Percentiles rank a stretch among this genome's conserved stretches.
Evolutionary conservation across 805 yeast genomes (phyloP).

Genomic region (Pichia heedii): DNA sequence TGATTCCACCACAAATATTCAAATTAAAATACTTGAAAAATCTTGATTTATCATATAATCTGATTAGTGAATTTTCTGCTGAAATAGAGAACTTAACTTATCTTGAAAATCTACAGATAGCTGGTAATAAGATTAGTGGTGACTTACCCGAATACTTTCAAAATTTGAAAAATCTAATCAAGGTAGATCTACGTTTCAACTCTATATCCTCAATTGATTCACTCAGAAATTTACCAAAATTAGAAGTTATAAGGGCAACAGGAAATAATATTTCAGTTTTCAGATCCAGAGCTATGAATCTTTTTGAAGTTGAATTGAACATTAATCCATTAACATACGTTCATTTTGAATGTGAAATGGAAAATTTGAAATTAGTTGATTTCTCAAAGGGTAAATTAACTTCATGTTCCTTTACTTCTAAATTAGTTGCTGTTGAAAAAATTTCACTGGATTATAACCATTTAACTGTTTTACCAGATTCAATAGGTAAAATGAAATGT

Average conservation of each 20-base stretch:
- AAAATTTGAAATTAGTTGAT: constrained; percentile 60
- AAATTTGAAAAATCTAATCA: constrained; percentile 46
- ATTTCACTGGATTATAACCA: constrained; percentile 76
- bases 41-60: constrained; percentile 77
- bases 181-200: constrained; percentile 74
- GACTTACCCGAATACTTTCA: constrained; percentile 45
- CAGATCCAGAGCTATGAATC: constrained; percentile 49
- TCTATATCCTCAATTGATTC: constrained; percentile 44
- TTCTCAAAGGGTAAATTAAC: constrained; percentile 78
- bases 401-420: constrained; percentile 56
- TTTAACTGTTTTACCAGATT: constrained; percentile 64
- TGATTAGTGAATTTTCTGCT: constrained; percentile 50
- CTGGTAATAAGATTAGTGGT: constrained; percentile 58
- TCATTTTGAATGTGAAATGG: constrained; percentile 42
- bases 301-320: constrained; percentile 65
- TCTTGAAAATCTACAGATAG: constrained; percentile 60
- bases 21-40: constrained; percentile 49
- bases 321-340: constrained; percentile 78
- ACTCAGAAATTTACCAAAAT: constrained; percentile 45
- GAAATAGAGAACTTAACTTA: constrained; percentile 50
- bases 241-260: constrained; percentile 66
- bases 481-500: constrained; percentile 48
- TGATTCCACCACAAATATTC: constrained; percentile 58
- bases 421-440: constrained; percentile 59
- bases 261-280: constrained; percentile 70